Percentiles rank a stretch among this genome's conserved stretches.
Conservation (phyloP, 257 asterid genomes). For the Ilex asprella region DNA sequence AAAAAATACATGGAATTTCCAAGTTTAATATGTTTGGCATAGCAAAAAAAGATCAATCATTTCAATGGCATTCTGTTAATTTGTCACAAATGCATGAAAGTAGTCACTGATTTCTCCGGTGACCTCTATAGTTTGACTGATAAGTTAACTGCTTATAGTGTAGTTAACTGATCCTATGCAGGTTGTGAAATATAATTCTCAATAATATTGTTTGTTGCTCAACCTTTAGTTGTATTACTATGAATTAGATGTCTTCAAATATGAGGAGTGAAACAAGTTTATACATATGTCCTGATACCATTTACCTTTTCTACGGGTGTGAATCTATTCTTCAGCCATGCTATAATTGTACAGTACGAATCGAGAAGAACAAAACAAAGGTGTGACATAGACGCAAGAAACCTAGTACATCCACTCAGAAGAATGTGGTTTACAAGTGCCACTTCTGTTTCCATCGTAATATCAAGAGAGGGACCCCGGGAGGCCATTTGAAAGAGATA, state of each 20-base stretch:
- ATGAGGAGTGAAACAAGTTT: not conserved
- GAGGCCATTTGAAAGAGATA: constrained; percentile 43
- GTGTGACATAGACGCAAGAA: constrained; percentile 26
- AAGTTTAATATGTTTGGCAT: too few relatives aligned
- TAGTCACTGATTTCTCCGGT: too few relatives aligned
- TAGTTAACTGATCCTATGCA: too few relatives aligned
- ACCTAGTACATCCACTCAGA: constrained; percentile 25
- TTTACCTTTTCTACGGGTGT: constrained; percentile 38
- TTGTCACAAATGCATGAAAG: too few relatives aligned
- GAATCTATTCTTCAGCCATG: constrained; percentile 71
- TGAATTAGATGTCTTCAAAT: not conserved
- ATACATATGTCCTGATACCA: not conserved
- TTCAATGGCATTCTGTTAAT: not conserved
- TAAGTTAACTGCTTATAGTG: too few relatives aligned
- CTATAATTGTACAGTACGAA: constrained; percentile 46
- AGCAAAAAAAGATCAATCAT: too few relatives aligned
- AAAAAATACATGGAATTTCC: too few relatives aligned
- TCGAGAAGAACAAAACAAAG: constrained; percentile 45
- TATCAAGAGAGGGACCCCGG: constrained; percentile 61
- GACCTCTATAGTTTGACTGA: not conserved
- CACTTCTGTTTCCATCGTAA: constrained; percentile 61
- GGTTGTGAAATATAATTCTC: too few relatives aligned
- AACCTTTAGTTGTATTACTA: too few relatives aligned
- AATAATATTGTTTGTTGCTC: too few relatives aligned
- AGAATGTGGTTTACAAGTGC: constrained; percentile 55